Evolutionary conservation across 169 alveolate species (phyloP), one percentile per base, ranked within the genome.

Genomic region (Plasmodium ovale): DNA sequence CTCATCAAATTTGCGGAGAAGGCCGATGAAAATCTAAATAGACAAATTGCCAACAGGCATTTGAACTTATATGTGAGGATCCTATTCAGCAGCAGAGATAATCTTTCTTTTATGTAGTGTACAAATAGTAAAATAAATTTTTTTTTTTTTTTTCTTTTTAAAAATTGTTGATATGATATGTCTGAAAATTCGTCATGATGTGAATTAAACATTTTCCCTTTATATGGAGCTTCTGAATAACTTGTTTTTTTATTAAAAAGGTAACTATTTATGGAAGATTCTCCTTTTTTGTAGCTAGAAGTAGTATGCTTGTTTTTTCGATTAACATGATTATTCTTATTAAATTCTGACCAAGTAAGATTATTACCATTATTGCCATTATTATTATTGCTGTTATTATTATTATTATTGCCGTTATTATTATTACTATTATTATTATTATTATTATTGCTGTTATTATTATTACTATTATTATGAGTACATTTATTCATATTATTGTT

Each of bases 1-100:
- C 87, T 85, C 91, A 85, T 85, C 29, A 85, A 42, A 14, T 85
- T 85, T n/a, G 87, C 67, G 6, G 91, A 53, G 27, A 85, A 85
- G 23, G 91, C 72, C 69, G 91, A 68, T 0, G 91, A 39, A 54
- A 85, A 85, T 56, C 91, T 33, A 62, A 85, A 58, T 51, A 85
- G 39, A 59, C 91, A 85, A 27, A 85, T 85, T 1, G 91, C 39
- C 14, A 67, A 44, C 21, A 85, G 56, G 54, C 91, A 85, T 47
- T 85, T 85, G 12, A 47, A 69, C 51, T 85, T 85, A 64, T 54
- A 79, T 10, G 82, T 64, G 33, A 62, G 60, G 3, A 44, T 23
- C 16, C 35, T 14, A 58, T 49, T 23, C 16, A 54, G 4, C 14
- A 79, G 29, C 14, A 21, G 14, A 10, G 56, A 16, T 19, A 65